These are phyloP conservation scores for Ascochyta koolunga DNA, from an alignment of 2,329 filamentous ascomycete species.

Conservation along the genomic window DNA sequence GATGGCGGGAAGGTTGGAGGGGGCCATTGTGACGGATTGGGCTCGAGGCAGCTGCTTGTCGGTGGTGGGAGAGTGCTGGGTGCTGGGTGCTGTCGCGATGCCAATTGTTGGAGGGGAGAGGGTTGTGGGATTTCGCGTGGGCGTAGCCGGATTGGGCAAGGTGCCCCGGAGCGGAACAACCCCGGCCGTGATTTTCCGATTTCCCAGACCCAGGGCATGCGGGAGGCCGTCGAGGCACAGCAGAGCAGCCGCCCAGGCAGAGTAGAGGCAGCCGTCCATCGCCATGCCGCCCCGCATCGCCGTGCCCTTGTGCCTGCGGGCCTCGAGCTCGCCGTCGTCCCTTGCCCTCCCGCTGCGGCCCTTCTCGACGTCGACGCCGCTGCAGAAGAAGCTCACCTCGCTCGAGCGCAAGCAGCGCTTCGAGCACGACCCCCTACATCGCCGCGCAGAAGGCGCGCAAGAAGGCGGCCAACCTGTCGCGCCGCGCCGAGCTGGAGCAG, in stretches of 20 bases:
- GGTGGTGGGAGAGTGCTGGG: conserved; percentile 25
- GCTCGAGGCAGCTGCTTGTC: conserved; percentile 31
- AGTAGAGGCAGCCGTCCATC: neutral
- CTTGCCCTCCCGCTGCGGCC: conserved; percentile 61
- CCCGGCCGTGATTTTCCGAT: neutral
- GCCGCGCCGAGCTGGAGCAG: conserved; percentile 71
- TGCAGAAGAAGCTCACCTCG: conserved; percentile 58
- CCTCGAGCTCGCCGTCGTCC: conserved; percentile 39
- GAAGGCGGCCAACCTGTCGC: conserved; percentile 80
- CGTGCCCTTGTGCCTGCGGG: conserved; percentile 51
- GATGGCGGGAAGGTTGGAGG: conserved; percentile 87
- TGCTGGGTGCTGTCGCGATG: conserved; percentile 31
- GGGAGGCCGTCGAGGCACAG: too few species aligned
- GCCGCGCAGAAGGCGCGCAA: conserved; percentile 81
- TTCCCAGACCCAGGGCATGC: too few species aligned
- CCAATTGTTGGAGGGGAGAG: conserved; percentile 11
- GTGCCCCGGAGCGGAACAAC: neutral
- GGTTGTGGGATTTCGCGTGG: conserved; percentile 15
- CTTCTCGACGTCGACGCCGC: conserved; percentile 68
- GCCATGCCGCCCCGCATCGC: conserved; percentile 58
- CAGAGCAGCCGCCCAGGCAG: too few species aligned
- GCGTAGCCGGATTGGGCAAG: neutral
- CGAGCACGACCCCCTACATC: conserved; percentile 81
- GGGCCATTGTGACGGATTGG: conserved; percentile 77
- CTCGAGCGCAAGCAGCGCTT: conserved; percentile 60